Conservation (phyloP, 2,329 filamentous ascomycete species). For the Aureobasidium melanogenum region DNA sequence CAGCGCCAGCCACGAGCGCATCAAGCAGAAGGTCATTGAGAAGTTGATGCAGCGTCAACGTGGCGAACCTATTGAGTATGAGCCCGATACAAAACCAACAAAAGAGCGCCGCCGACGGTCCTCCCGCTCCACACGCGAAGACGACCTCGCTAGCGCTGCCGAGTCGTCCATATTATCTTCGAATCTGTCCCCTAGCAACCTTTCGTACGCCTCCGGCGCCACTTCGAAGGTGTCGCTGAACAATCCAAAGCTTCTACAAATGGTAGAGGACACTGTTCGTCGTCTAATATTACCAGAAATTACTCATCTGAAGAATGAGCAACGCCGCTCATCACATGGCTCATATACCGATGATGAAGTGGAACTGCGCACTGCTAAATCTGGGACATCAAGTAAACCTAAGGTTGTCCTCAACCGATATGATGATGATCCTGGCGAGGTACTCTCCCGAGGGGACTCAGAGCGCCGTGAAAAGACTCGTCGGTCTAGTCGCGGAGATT, state of each 20-base stretch:
- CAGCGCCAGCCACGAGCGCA: constrained; percentile 57
- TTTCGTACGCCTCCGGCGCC: constrained; percentile 48
- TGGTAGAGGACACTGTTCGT: constrained; percentile 87
- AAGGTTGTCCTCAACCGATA: constrained; percentile 52
- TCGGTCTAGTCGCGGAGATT: constrained; percentile 44
- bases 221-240: constrained; percentile 63
- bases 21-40: constrained; percentile 60
- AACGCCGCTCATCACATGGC: constrained; percentile 60
- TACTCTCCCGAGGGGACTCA: constrained; percentile 47
- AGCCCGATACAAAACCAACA: constrained; percentile 23
- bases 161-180: constrained; percentile 57
- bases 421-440: constrained; percentile 49
- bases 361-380: constrained; percentile 49
- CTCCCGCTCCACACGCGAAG: constrained; percentile 44
- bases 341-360: constrained; percentile 47
- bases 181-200: constrained; percentile 44
- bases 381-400: constrained; percentile 50
- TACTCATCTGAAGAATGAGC: constrained; percentile 82
- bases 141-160: constrained; percentile 41
- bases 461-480: constrained; percentile 42
- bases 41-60: constrained; percentile 49
- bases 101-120: constrained; percentile 24
- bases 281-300: constrained; percentile 85
- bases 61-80: constrained; percentile 31
- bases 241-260: constrained; percentile 82